phyloP scores from a whole-genome alignment of 805 yeast genomes.

The Saturnispora quitensis region DNA sequence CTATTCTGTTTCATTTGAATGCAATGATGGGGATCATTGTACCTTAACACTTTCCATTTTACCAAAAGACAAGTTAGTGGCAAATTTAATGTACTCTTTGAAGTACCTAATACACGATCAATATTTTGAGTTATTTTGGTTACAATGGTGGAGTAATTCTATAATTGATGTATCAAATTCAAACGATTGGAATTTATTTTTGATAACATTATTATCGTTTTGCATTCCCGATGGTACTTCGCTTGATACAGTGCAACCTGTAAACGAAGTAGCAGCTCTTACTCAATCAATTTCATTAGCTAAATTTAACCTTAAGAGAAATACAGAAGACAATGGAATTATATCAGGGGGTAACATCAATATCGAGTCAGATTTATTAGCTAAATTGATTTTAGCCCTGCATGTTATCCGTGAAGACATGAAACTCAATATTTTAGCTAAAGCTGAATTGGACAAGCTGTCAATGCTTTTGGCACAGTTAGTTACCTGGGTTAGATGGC shows the following conservation, averaged over 20 bases:
- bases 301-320: constrained; percentile 10
- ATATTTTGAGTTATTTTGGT: constrained; percentile 48
- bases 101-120: constrained; percentile 49
- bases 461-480: constrained; percentile 52
- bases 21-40: constrained; percentile 18
- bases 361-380: constrained; percentile 38
- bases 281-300: constrained; percentile 19
- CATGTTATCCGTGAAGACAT: constrained; percentile 76
- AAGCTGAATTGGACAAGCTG: constrained; percentile 30
- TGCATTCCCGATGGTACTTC: constrained; percentile 36
- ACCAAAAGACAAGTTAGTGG: constrained; percentile 38
- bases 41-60: constrained; percentile 31
- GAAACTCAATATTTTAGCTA: constrained; percentile 43
- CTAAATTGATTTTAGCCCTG: constrained; percentile 56
- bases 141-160: constrained; percentile 52
- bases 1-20: constrained; percentile 19
- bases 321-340: neutral
- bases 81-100: constrained; percentile 39
- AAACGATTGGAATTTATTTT: constrained; percentile 55
- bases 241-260: constrained; percentile 12
- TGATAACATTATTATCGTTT: constrained; percentile 41
- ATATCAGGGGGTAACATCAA: constrained; percentile 1
- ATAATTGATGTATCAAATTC: constrained; percentile 29
- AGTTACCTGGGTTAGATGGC: constrained; percentile 68
- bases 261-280: constrained; percentile 21